Percentiles rank a stretch among this genome's conserved stretches.
These are phyloP conservation scores for Pichia sporocuriosa DNA, from an alignment of 805 yeast genomes.

Conservation along the genomic window DNA sequence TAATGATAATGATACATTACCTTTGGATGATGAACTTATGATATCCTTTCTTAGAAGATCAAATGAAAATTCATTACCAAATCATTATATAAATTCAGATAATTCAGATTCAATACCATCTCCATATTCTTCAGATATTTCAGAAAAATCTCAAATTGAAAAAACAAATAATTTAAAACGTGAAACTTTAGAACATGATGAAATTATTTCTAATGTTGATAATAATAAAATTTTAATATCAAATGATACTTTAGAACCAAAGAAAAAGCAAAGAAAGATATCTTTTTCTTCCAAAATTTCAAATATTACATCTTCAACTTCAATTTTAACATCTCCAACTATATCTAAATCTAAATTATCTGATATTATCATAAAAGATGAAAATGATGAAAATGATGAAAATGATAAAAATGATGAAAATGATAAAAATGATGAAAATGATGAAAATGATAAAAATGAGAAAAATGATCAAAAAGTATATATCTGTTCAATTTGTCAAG, in stretches of 20 bases:
- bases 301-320: no score
- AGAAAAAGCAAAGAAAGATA: no score
- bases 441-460: background rate
- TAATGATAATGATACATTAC: slow-evolving; percentile 4
- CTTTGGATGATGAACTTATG: slow-evolving; percentile 14
- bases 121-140: background rate
- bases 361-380: no score
- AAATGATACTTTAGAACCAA: no score
- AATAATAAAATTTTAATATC: no score
- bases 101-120: background rate
- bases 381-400: background rate
- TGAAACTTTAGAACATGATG: background rate
- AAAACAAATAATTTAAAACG: background rate
- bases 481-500: slow-evolving; percentile 43
- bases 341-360: no score
- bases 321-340: no score
- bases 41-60: slow-evolving; percentile 3
- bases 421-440: background rate
- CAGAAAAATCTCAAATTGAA: background rate
- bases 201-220: background rate
- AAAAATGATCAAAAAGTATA: slow-evolving; percentile 19
- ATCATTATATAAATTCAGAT: background rate
- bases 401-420: background rate
- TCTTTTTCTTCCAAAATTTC: no score
- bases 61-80: background rate